A percentile compares a stretch with the other conserved stretches of the same genome.
phyloP scores from a whole-genome alignment of 768 basidiomycete species.

The Amanita rimosa region DNA sequence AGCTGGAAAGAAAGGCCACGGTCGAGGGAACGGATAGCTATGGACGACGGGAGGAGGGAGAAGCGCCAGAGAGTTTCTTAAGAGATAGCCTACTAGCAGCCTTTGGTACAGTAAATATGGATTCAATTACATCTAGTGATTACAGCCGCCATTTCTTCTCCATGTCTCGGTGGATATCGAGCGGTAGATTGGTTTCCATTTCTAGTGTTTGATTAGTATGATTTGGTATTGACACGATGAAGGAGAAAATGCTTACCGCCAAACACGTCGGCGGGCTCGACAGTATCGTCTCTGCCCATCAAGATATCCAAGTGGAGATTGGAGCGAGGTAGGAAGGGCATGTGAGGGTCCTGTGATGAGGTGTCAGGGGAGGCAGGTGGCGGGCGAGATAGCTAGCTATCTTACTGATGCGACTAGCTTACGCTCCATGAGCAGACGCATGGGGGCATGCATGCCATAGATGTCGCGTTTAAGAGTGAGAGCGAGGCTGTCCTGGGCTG shows the following conservation, averaged over 20 bases:
- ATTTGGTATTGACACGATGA: conserved; percentile 4
- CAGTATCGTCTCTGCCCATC: conserved; percentile 81
- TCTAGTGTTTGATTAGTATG: conserved; percentile 24
- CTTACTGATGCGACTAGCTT: conserved; percentile 75
- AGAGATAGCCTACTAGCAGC: too few species aligned
- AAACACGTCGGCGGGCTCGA: conserved; percentile 76
- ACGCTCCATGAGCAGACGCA: conserved; percentile 90
- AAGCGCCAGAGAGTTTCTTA: conserved; percentile 1
- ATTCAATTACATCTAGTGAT: background rate
- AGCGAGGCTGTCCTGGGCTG: conserved; percentile 81
- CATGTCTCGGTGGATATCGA: conserved; percentile 57
- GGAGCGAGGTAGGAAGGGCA: conserved; percentile 51
- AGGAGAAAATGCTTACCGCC: conserved; percentile 34
- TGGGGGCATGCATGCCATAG: conserved; percentile 82
- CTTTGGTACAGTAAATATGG: too few species aligned
- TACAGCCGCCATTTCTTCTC: conserved; percentile 47
- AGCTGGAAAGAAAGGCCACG: background rate
- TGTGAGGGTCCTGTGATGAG: conserved; percentile 44
- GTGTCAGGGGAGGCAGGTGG: background rate
- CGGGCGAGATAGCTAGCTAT: conserved; percentile 18
- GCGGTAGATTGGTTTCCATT: conserved; percentile 34
- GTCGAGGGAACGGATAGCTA: conserved; percentile 4
- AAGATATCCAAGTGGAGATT: conserved; percentile 90
- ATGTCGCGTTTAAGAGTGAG: conserved; percentile 76
- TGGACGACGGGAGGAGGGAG: conserved; percentile 9